phyloP scores from a whole-genome alignment of 768 basidiomycete species.

The Russula abietina region DNA sequence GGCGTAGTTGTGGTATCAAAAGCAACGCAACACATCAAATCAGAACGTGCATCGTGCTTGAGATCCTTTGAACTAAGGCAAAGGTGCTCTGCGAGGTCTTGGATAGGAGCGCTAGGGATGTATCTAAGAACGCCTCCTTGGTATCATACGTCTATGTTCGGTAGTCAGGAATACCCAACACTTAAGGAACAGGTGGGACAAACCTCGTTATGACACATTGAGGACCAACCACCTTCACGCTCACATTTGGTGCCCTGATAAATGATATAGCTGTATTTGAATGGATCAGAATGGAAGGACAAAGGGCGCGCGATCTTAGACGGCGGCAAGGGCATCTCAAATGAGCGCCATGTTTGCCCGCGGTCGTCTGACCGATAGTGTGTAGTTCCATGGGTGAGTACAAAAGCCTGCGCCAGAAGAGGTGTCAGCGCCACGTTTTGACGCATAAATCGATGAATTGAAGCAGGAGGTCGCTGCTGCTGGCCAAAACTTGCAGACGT shows the following conservation, averaged over 20 bases:
- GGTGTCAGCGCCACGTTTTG: no score
- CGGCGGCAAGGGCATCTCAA: no score
- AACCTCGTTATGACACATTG: slow-evolving; percentile 69
- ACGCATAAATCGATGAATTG: slow-evolving; percentile 34
- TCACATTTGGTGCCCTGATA: slow-evolving; percentile 73
- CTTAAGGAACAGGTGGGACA: slow-evolving; percentile 24
- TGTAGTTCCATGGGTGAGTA: no score
- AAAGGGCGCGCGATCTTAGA: no score
- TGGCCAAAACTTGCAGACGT: no score
- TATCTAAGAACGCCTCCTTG: slow-evolving; percentile 67
- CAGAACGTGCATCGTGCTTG: slow-evolving; percentile 63
- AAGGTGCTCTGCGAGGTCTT: slow-evolving; percentile 82
- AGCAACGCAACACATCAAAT: slow-evolving; percentile 87
- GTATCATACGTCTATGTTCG: slow-evolving; percentile 80
- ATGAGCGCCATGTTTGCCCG: no score
- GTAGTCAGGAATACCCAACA: slow-evolving; percentile 1
- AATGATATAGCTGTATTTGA: slow-evolving; percentile 66
- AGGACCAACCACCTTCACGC: slow-evolving; percentile 41
- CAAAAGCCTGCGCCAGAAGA: no score
- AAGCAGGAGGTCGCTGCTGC: not conserved
- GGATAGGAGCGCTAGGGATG: slow-evolving; percentile 50
- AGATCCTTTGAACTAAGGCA: slow-evolving; percentile 79
- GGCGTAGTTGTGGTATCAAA: no score
- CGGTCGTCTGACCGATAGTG: no score
- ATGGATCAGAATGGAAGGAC: slow-evolving; percentile 80